These are phyloP conservation scores for Dispira parvispora DNA, from an alignment of 192 early-diverging fungal genomes.

Conservation along the genomic window DNA sequence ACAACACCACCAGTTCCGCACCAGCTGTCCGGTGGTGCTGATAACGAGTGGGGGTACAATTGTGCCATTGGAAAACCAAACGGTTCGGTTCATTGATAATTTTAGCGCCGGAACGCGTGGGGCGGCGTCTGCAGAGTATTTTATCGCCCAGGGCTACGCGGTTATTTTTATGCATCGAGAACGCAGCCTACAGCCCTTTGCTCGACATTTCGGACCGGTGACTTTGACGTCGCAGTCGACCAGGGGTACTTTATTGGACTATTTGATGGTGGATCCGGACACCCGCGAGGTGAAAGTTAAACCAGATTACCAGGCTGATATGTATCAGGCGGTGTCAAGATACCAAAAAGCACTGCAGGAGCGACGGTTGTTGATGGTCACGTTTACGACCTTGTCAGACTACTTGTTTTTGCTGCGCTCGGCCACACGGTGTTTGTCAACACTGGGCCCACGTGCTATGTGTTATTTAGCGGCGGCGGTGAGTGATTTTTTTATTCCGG, in stretches of 20 bases:
- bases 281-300: slow-evolving; percentile 29
- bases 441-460: slow-evolving; percentile 55
- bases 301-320: slow-evolving; percentile 21
- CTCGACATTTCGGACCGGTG: slow-evolving; percentile 49
- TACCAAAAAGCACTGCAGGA: too few species aligned
- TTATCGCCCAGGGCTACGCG: slow-evolving; percentile 72
- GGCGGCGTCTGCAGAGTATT: slow-evolving; percentile 89
- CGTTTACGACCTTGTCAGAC: slow-evolving; percentile 80
- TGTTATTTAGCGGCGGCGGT: slow-evolving; percentile 97
- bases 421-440: slow-evolving; percentile 47
- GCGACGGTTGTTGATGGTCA: slow-evolving; percentile 45
- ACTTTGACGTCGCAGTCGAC: slow-evolving; percentile 9
- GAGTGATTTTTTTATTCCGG: slow-evolving; percentile 94
- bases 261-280: slow-evolving; percentile 37
- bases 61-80: slow-evolving; percentile 86
- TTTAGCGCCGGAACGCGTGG: slow-evolving; percentile 94
- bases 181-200: slow-evolving; percentile 81
- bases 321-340: too few species aligned
- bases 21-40: slow-evolving; percentile 52
- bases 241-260: slow-evolving; percentile 62
- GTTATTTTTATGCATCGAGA: slow-evolving; percentile 94
- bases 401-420: slow-evolving; percentile 81
- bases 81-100: slow-evolving; percentile 98
- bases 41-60: slow-evolving; percentile 92
- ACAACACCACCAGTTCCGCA: slow-evolving; percentile 18